Conservation (phyloP, 179 eudicot species). For the Nepenthes alata region DNA sequence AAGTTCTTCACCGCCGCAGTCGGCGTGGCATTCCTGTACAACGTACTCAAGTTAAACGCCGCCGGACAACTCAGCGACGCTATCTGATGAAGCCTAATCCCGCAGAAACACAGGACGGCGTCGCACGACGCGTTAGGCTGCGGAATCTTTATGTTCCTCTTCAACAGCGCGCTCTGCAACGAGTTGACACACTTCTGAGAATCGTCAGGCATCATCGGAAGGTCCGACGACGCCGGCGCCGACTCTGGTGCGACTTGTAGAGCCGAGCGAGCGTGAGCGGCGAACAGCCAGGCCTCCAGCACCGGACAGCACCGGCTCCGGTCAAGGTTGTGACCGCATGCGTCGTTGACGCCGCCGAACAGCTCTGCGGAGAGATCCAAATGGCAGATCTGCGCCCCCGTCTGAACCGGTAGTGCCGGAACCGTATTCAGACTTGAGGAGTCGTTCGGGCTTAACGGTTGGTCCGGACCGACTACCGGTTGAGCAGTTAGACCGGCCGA, state of each 20-base stretch:
- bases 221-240: slow-evolving; percentile 25
- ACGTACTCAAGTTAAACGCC: slow-evolving; percentile 50
- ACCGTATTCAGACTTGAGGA: slow-evolving; percentile 34
- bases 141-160: slow-evolving; percentile 44
- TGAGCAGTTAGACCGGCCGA: slow-evolving; percentile 41
- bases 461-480: slow-evolving; percentile 52
- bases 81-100: slow-evolving; percentile 76
- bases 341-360: slow-evolving; percentile 74
- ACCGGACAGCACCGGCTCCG: slow-evolving; percentile 84
- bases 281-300: slow-evolving; percentile 84
- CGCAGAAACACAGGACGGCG: slow-evolving; percentile 74
- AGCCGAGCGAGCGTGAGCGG: slow-evolving; percentile 75
- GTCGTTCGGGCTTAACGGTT: slow-evolving; percentile 40
- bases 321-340: slow-evolving; percentile 62
- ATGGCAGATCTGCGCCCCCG: slow-evolving; percentile 42
- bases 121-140: slow-evolving; percentile 74
- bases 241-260: slow-evolving; percentile 27
- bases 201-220: slow-evolving; percentile 86
- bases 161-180: slow-evolving; percentile 46
- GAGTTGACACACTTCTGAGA: slow-evolving; percentile 75
- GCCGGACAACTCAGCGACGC: slow-evolving; percentile 67
- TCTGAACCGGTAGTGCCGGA: slow-evolving; percentile 63
- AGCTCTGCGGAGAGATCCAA: slow-evolving; percentile 72
- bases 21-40: slow-evolving; percentile 43
- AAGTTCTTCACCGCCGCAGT: slow-evolving; percentile 61